phyloP scores from a whole-genome alignment of 495 filamentous ascomycete species.

The Penicillium bialowiezense region DNA sequence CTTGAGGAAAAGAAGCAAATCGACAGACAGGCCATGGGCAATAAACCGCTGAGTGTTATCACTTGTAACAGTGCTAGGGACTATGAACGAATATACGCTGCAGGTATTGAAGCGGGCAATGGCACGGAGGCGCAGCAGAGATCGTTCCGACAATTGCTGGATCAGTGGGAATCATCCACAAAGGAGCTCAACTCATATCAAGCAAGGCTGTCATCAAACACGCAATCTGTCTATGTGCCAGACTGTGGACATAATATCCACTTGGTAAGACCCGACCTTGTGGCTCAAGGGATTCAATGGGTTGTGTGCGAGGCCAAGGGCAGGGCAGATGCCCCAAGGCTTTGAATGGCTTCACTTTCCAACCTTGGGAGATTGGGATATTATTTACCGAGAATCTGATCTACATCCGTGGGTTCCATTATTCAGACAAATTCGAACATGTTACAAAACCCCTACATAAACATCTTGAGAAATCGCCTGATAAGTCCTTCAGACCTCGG shows the following conservation, averaged over 20 bases:
- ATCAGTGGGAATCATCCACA: slow-evolving; percentile 36
- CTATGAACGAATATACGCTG: slow-evolving; percentile 31
- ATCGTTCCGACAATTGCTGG: slow-evolving; percentile 31
- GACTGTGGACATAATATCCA: slow-evolving; percentile 53
- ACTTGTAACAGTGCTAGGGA: slow-evolving; percentile 30
- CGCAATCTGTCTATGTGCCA: slow-evolving; percentile 34
- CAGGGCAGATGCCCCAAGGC: background rate
- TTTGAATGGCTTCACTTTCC: background rate
- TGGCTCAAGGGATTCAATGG: slow-evolving; percentile 47
- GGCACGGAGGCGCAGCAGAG: slow-evolving; percentile 27
- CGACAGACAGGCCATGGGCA: slow-evolving; percentile 24
- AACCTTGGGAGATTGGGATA: too few species aligned
- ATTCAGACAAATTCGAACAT: too few species aligned
- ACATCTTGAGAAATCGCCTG: too few species aligned
- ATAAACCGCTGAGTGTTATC: slow-evolving; percentile 38
- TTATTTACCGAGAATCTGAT: too few species aligned
- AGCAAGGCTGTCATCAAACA: slow-evolving; percentile 34
- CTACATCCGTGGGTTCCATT: too few species aligned
- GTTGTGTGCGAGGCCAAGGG: slow-evolving; percentile 31
- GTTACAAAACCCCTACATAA: too few species aligned
- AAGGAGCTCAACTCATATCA: slow-evolving; percentile 43
- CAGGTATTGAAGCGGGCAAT: slow-evolving; percentile 32
- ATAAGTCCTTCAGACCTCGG: too few species aligned
- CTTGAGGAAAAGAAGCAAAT: slow-evolving; percentile 34
- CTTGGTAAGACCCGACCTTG: slow-evolving; percentile 43